A percentile compares a stretch with the other conserved stretches of the same genome.
phyloP scores from a whole-genome alignment of 179 eudicot genomes.

The Camellia oleifera region DNA sequence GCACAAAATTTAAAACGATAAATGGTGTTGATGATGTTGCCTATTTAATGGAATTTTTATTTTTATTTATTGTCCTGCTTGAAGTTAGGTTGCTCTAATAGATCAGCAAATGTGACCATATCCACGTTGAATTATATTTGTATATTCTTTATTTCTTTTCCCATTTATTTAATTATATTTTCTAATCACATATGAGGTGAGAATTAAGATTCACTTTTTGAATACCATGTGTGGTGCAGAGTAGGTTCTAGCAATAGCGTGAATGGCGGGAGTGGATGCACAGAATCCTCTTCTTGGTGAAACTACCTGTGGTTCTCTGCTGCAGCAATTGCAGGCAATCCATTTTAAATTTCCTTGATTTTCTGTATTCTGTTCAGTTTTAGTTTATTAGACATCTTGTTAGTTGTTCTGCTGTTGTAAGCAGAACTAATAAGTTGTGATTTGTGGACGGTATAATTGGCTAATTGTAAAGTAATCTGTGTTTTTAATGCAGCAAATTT shows the following conservation, averaged over 20 bases:
- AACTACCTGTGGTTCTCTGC: constrained; percentile 69
- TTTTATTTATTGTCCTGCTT: too few relatives aligned
- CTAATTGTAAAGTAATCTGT: constrained; percentile 11
- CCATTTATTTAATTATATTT: neutral
- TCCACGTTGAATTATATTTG: neutral
- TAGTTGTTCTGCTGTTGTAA: neutral
- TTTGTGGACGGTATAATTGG: neutral
- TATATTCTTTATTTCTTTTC: neutral
- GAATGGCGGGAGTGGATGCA: constrained; percentile 68
- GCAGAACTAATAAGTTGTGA: neutral
- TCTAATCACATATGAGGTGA: constrained; percentile 19
- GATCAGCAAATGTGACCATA: neutral
- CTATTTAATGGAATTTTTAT: neutral
- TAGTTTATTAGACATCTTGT: neutral
- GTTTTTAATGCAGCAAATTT: constrained; percentile 65
- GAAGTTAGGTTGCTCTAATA: neutral
- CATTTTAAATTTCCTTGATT: neutral
- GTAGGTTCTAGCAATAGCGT: constrained; percentile 22
- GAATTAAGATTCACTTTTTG: neutral
- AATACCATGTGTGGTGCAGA: constrained; percentile 19
- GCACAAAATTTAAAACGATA: neutral
- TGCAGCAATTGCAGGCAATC: constrained; percentile 83
- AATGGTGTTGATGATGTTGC: neutral
- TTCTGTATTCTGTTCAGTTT: neutral
- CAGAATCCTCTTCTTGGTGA: constrained; percentile 56